phyloP scores from a whole-genome alignment of 2,329 filamentous ascomycete genomes.

The Neofusicoccum laricinum region DNA sequence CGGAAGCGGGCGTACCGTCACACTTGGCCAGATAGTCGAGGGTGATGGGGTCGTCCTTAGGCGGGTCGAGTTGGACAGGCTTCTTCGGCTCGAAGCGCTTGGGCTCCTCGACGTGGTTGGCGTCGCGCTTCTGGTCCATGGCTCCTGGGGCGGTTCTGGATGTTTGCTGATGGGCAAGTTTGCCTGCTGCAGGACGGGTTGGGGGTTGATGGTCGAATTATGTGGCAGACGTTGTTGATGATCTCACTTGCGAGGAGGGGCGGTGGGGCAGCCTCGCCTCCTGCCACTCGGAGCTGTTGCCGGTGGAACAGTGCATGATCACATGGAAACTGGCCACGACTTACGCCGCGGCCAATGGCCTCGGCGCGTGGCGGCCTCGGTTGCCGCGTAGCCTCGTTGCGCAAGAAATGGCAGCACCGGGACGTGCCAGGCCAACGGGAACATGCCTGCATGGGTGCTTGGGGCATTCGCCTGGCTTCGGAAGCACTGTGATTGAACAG shows the following conservation, averaged over 20 bases:
- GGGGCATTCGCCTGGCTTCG: too few relatives aligned
- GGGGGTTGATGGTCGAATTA: not conserved
- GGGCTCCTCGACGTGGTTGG: constrained; percentile 30
- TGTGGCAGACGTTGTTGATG: constrained; percentile 1
- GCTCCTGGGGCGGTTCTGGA: not conserved
- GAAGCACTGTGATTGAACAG: too few relatives aligned
- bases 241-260: not conserved
- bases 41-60: constrained; percentile 86
- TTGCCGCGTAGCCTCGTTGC: too few relatives aligned
- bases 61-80: constrained; percentile 72
- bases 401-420: too few relatives aligned
- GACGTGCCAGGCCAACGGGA: too few relatives aligned
- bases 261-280: not conserved
- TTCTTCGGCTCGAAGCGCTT: constrained; percentile 74
- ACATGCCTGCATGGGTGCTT: too few relatives aligned
- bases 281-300: not conserved
- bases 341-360: too few relatives aligned
- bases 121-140: constrained; percentile 16
- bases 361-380: too few relatives aligned
- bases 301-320: not conserved
- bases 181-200: not conserved
- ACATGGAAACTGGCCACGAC: too few relatives aligned
- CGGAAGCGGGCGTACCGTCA: constrained; percentile 64
- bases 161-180: not conserved
- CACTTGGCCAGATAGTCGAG: constrained; percentile 74